phyloP scores from a whole-genome alignment of 192 early-diverging fungal species.

The Gaertneriomyces sp. region DNA sequence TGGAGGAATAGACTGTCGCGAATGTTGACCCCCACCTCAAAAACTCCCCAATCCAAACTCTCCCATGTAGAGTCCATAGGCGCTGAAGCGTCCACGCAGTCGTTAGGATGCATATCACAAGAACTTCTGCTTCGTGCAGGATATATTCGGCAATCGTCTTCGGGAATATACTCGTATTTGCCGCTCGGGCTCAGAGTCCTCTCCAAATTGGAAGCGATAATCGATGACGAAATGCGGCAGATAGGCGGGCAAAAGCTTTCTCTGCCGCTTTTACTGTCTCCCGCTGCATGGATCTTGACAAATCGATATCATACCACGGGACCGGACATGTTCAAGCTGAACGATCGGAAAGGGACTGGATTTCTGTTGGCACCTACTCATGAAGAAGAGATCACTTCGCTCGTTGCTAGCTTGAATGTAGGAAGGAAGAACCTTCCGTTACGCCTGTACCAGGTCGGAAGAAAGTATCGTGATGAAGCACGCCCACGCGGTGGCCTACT shows the following conservation, averaged over 20 bases:
- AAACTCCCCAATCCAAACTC: too few species aligned
- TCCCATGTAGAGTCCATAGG: too few species aligned
- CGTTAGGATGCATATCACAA: neutral
- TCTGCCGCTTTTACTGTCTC: constrained; percentile 62
- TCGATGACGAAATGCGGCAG: constrained; percentile 74
- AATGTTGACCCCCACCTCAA: too few species aligned
- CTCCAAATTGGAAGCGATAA: constrained; percentile 71
- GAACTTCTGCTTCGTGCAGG: constrained; percentile 63
- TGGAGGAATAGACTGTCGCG: too few species aligned
- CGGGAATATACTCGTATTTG: constrained; percentile 79
- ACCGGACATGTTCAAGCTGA: constrained; percentile 68
- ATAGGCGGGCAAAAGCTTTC: constrained; percentile 73
- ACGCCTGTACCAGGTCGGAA: constrained; percentile 76
- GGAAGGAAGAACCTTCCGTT: constrained; percentile 76
- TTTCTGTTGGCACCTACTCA: constrained; percentile 81
- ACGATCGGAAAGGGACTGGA: constrained; percentile 71
- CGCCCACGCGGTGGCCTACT: constrained; percentile 80
- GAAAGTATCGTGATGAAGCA: constrained; percentile 77
- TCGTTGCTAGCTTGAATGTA: constrained; percentile 64
- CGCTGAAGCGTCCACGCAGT: too few species aligned
- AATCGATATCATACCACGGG: constrained; percentile 75
- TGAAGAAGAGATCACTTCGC: constrained; percentile 83
- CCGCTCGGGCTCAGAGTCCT: constrained; percentile 77
- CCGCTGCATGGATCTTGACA: constrained; percentile 74
- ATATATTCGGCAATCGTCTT: constrained; percentile 74